Evolutionary conservation across 805 yeast species (phyloP).

Genomic region (Debaryomyces maramus): DNA sequence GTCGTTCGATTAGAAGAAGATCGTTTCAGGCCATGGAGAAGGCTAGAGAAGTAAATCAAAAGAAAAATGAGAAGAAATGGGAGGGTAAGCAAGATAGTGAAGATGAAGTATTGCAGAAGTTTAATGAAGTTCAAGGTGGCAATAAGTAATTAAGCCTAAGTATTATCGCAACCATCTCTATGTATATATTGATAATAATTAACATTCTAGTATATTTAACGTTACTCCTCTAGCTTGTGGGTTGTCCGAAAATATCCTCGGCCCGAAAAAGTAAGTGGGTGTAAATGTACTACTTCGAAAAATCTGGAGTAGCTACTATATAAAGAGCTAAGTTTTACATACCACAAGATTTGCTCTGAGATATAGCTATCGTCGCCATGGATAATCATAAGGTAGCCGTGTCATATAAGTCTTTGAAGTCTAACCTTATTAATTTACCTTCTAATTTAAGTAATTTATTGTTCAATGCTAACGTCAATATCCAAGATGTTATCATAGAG

Average conservation of each 20-base stretch:
- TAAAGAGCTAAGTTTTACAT: not conserved
- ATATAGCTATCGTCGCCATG: constrained; percentile 19
- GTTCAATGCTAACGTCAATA: constrained; percentile 51
- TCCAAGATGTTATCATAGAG: constrained; percentile 60
- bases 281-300: constrained; percentile 1
- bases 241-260: constrained; percentile 4
- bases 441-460: constrained; percentile 44
- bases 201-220: no score
- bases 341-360: not conserved
- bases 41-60: constrained; percentile 55
- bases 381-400: constrained; percentile 35
- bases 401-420: constrained; percentile 34
- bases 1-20: constrained; percentile 68
- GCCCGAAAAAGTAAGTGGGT: constrained; percentile 4
- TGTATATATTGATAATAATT: no score
- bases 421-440: constrained; percentile 59
- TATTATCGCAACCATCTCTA: no score
- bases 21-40: constrained; percentile 64
- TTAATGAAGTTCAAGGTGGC: constrained; percentile 22
- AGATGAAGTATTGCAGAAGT: constrained; percentile 28
- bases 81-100: constrained; percentile 18
- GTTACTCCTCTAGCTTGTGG: no score
- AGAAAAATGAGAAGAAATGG: constrained; percentile 33
- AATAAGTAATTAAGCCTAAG: no score
- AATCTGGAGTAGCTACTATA: not conserved